These are phyloP conservation scores for Lunularia cruciata DNA, from an alignment of 225 moss, liverwort and hornwort genomes.

Conservation along the genomic window DNA sequence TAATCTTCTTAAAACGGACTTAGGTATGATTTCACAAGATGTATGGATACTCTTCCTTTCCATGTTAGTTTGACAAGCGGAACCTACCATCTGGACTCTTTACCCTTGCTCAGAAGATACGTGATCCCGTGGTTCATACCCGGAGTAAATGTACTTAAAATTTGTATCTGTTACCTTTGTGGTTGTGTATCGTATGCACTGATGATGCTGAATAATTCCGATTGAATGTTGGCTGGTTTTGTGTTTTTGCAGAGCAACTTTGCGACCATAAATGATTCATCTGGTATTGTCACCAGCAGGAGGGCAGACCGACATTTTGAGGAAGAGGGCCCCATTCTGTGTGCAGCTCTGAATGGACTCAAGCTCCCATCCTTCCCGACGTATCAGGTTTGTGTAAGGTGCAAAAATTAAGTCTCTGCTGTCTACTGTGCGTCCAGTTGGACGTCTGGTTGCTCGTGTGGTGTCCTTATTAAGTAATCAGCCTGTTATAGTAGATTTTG, in stretches of 20 bases:
- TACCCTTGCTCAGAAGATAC: too few species aligned
- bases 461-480: background rate
- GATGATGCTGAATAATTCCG: background rate
- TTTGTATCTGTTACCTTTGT: too few species aligned
- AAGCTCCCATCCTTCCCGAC: slow-evolving; percentile 79
- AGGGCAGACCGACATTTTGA: slow-evolving; percentile 97
- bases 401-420: slow-evolving; percentile 17
- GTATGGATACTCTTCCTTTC: too few species aligned
- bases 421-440: background rate
- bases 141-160: too few species aligned
- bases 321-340: slow-evolving; percentile 81
- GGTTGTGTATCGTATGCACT: too few species aligned
- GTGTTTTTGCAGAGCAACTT: slow-evolving; percentile 75
- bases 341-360: slow-evolving; percentile 81
- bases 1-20: too few species aligned
- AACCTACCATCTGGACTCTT: too few species aligned
- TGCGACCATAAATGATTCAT: slow-evolving; percentile 56
- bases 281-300: slow-evolving; percentile 51
- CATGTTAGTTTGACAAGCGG: too few species aligned
- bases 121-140: too few species aligned
- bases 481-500: background rate
- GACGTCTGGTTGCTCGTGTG: background rate
- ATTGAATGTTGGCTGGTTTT: background rate
- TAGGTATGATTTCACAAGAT: too few species aligned
- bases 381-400: slow-evolving; percentile 94